Conservation (phyloP, 345 rosid genomes). For the Psidium friedrichsthalianum region DNA sequence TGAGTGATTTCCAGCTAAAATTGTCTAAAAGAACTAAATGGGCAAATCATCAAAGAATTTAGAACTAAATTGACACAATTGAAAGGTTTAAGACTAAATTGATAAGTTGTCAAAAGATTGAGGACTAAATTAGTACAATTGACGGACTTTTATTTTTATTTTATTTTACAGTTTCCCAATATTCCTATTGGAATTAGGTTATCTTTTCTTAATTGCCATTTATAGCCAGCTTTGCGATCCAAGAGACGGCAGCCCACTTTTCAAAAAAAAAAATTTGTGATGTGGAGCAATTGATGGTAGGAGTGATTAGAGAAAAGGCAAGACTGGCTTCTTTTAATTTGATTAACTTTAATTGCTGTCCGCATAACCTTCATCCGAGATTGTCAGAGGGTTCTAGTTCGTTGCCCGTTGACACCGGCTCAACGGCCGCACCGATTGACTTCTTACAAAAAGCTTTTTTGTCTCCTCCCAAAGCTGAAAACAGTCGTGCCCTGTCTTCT, state of each 20-base stretch:
- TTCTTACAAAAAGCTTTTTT: neutral
- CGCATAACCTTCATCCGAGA: neutral
- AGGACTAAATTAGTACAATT: too few relatives aligned
- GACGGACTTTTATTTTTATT: too few relatives aligned
- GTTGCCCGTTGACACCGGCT: neutral
- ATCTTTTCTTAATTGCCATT: neutral
- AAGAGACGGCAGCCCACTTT: neutral
- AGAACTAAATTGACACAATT: too few relatives aligned
- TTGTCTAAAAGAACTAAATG: too few relatives aligned
- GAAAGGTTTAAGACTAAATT: too few relatives aligned
- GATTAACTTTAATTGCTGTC: neutral
- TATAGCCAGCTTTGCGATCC: neutral
- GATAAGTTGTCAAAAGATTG: too few relatives aligned
- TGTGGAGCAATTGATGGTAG: neutral
- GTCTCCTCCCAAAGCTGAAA: neutral
- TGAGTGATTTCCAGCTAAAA: too few relatives aligned
- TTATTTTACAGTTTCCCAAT: too few relatives aligned
- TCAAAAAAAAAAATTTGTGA: neutral
- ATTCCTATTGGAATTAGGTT: neutral
- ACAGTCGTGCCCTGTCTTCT: neutral
- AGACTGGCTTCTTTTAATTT: neutral
- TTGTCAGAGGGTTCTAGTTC: neutral
- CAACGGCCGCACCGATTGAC: neutral
- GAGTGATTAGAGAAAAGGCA: neutral
- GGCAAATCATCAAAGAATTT: too few relatives aligned